These are phyloP conservation scores for Monosporascus sp. DNA, from an alignment of 2,329 filamentous ascomycete species.

Conservation along the genomic window DNA sequence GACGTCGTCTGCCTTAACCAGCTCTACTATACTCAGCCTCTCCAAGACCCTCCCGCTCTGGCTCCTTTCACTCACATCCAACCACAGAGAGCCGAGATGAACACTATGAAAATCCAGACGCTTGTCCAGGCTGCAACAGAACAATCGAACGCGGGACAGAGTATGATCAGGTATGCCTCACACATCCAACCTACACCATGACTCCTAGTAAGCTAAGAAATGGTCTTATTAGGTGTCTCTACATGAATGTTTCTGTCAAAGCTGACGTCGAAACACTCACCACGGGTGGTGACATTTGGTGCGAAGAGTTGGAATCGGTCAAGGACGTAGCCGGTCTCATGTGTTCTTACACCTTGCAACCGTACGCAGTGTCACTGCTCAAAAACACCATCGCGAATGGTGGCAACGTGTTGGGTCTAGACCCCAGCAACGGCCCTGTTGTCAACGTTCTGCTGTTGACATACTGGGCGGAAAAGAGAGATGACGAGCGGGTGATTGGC, in stretches of 20 bases:
- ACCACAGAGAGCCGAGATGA: constrained; percentile 1
- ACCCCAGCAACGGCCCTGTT: constrained; percentile 1
- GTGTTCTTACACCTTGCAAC: constrained; percentile 3
- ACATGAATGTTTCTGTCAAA: constrained; percentile 3
- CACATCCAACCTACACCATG: neutral
- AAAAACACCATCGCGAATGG: neutral
- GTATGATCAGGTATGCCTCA: constrained; percentile 2
- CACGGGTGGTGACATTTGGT: constrained; percentile 2
- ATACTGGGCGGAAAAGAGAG: constrained; percentile 2
- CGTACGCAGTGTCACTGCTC: constrained; percentile 1
- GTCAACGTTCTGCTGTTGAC: constrained; percentile 3
- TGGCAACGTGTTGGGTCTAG: neutral
- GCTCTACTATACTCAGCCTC: constrained; percentile 2
- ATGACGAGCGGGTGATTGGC: constrained; percentile 1
- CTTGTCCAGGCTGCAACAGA: constrained; percentile 2
- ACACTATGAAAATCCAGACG: constrained; percentile 2
- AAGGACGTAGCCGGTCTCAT: constrained; percentile 2
- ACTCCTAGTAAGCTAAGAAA: constrained; percentile 1
- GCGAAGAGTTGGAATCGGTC: constrained; percentile 2
- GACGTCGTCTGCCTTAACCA: constrained; percentile 4
- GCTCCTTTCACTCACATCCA: constrained; percentile 2
- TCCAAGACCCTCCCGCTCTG: constrained; percentile 2
- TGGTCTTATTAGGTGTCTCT: constrained; percentile 1
- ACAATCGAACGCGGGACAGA: constrained; percentile 1
- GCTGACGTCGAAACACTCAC: constrained; percentile 1